Conservation (phyloP, 345 rosid species). For the Mallotus nudiflorus region DNA sequence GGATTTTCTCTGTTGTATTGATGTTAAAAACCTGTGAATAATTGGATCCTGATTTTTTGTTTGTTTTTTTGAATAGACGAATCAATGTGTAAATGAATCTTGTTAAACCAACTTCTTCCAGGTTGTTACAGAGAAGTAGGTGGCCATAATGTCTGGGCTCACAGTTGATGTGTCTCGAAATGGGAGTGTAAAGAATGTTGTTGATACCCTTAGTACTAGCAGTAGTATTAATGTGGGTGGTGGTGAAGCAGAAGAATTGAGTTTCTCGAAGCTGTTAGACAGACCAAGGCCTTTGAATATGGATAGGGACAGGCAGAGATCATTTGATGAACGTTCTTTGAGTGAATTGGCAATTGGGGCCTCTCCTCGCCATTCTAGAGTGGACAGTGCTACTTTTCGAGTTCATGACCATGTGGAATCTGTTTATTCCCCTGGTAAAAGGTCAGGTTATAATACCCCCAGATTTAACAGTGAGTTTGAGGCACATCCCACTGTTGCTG, state of each 20-base stretch:
- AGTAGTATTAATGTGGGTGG: background rate
- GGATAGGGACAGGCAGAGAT: conserved; percentile 79
- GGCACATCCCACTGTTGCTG: conserved; percentile 65
- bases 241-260: conserved; percentile 53
- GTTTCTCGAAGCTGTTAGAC: conserved; percentile 64
- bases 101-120: conserved; percentile 19
- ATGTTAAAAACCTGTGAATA: background rate
- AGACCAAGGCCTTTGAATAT: conserved; percentile 71
- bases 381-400: conserved; percentile 30
- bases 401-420: conserved; percentile 42
- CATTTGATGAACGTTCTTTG: conserved; percentile 64
- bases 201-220: conserved; percentile 27
- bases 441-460: conserved; percentile 72
- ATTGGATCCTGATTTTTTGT: background rate
- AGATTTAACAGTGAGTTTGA: conserved; percentile 46
- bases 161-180: conserved; percentile 38
- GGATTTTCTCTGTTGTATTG: background rate
- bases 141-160: conserved; percentile 36
- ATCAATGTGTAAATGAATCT: conserved; percentile 18
- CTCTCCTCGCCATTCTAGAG: conserved; percentile 33
- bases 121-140: conserved; percentile 14
- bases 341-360: conserved; percentile 45
- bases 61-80: background rate
- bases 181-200: conserved; percentile 32
- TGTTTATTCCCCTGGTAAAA: conserved; percentile 51